Base-by-base conservation (phyloP, 148 eudicot species). In the Arctostaphylos glauca region DNA sequence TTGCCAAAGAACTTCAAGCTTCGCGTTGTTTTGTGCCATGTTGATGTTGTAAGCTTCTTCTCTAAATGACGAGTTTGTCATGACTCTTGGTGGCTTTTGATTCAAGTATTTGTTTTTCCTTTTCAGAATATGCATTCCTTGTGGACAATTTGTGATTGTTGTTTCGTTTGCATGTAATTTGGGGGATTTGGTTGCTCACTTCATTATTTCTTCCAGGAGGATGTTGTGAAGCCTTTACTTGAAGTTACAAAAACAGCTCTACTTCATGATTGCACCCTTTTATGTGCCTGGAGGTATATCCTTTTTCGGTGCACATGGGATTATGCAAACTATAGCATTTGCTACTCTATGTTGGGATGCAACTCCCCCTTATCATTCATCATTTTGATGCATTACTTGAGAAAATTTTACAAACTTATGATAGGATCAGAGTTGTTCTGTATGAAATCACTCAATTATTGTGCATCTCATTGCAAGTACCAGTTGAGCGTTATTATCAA, bases 261-360 rank as follows among this genome's bases (percentile, higher is more conserved):
- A 59, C 93, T 96, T 88, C 99, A 96, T 91, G 99, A 96, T 86
- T 96, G 98, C 89, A 94, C 98, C 76, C 99, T 96, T 86, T 84
- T 94, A 77, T 96, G 98, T 76, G 94, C 78, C 84, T 96, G 99
- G 97, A 96, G 99, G 99, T 94, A 90, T 47, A 31, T 49, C 64
- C 50, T 77, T 41, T 71, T 41, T 64, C 74, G 15, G 12, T 77
- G 15, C 38, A 21, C 21, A 25, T 76, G 21, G 54, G 43, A 43
- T 77, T 73, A 16, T 16, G 52, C 10, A 12, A 44, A n/a, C 59
- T 14, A 55, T 54, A 50, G 6, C 52, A 18, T 55, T 55, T 72
- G 53, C 19, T 54, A 10, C 15, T 66, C 16, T 50, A 67, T 78
- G 41, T 21, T 31, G 47, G 59, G 8, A 64, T 81, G 44, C 82